A percentile compares a stretch with the other conserved stretches of the same genome.
These are phyloP conservation scores for Tetradesmus obliquus DNA, from an alignment of 139 green algal genomes.

Conservation along the genomic window DNA sequence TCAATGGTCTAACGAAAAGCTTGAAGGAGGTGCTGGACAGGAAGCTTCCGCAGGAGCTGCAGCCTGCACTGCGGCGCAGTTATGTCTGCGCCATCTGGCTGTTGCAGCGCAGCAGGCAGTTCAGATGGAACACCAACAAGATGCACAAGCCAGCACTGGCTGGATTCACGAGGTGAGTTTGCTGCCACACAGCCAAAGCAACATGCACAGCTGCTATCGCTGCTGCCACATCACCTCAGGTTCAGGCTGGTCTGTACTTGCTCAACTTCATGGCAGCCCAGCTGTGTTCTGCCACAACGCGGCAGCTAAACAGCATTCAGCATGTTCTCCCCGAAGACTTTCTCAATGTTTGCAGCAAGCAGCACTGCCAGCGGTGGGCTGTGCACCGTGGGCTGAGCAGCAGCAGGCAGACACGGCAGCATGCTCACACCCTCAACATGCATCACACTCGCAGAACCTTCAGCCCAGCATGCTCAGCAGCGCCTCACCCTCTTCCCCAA, in stretches of 20 bases:
- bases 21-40: constrained; percentile 31
- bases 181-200: background rate
- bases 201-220: background rate
- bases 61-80: constrained; percentile 13
- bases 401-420: background rate
- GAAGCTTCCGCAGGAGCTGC: background rate
- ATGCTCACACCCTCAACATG: background rate
- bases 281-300: too few relatives aligned
- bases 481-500: background rate
- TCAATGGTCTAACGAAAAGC: background rate
- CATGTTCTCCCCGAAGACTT: too few relatives aligned
- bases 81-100: constrained; percentile 33
- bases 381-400: background rate
- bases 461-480: background rate
- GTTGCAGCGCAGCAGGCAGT: constrained; percentile 37
- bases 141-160: background rate
- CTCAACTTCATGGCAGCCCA: background rate
- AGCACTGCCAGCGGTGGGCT: background rate
- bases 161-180: constrained; percentile 1
- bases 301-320: too few relatives aligned
- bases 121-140: constrained; percentile 32
- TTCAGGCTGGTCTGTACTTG: background rate
- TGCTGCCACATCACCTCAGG: background rate
- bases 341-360: background rate
- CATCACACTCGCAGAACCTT: background rate